Base-by-base conservation (phyloP, 2,329 filamentous ascomycete genomes). In the Fusarium buxicola region DNA sequence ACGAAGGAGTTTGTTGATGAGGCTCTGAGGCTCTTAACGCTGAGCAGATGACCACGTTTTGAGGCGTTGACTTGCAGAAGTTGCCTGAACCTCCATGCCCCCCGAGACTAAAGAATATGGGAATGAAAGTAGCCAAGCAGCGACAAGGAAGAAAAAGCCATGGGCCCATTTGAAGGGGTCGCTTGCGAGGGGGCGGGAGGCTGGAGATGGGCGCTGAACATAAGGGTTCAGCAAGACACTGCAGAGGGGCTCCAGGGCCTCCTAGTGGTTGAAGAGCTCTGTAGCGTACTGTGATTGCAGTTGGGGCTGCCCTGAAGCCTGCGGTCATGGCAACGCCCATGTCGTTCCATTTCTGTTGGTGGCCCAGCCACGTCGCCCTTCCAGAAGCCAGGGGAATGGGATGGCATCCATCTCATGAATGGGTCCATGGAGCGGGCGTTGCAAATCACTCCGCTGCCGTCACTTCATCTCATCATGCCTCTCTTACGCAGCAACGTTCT, bases 131-230 rank as follows among this genome's bases (percentile, higher is more conserved):
- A 21, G 21, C 21, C n/a, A 16, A 27, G 31, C 28, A 18, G 15
- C 28, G 31, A 27, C 27, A 32, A 32, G 47, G 4, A 27, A 35
- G 28, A 35, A 18, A 18, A 39, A 44, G 45, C 39, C 47, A 41
- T 34, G 35, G 52, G 4, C 6, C 16, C 11, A 39, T 39, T 31
- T 13, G 25, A 55, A 52, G 38, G 60, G 38, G 58, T 65, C 46
- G 55, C 46, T 58, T 57, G 61, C 28, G 57, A 58, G 60, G 51
- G 47, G 50, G 56, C 51, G 60, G 34, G 60, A 60, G 55, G 48
- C 60, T 47, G 46, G 41, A 39, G 43, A 59, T 24, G 30, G 58
- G 39, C 39, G 32, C 40, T 38, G n/a, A 10, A 44, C 40, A 46
- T 65, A 52, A 59, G 27, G 45, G 55, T 58, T 40, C 46, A 40